phyloP scores from a whole-genome alignment of 2,329 filamentous ascomycete genomes.

The Pseudopyrenochaeta lycopersici region DNA sequence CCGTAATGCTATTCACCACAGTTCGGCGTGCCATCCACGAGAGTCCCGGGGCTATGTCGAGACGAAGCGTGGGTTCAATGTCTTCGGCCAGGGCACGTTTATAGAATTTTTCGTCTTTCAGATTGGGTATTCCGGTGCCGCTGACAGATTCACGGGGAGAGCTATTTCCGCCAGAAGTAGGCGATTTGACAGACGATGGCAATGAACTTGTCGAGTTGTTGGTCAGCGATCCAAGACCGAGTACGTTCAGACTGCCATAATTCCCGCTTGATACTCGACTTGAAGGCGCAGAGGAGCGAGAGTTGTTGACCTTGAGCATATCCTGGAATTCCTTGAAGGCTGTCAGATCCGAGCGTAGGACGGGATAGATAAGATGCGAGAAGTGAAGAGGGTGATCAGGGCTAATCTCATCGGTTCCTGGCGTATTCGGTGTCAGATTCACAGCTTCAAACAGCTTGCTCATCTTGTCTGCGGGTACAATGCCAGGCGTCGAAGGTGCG shows the following conservation, averaged over 20 bases:
- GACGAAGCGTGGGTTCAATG: constrained; percentile 89
- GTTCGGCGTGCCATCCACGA: constrained; percentile 92
- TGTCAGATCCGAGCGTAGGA: constrained; percentile 81
- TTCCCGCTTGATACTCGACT: constrained; percentile 78
- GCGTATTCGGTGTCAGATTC: constrained; percentile 60
- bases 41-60: constrained; percentile 88
- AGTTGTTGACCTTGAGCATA: constrained; percentile 73
- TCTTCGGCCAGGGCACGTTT: constrained; percentile 90
- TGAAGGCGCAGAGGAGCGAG: constrained; percentile 62
- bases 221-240: constrained; percentile 61
- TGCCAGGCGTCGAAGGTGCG: constrained; percentile 81
- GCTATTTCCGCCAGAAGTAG: constrained; percentile 38
- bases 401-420: constrained; percentile 61
- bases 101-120: constrained; percentile 94
- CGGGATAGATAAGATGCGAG: constrained; percentile 81
- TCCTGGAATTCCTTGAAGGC: constrained; percentile 87
- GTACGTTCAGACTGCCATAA: constrained; percentile 70
- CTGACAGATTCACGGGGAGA: constrained; percentile 41
- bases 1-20: constrained; percentile 82
- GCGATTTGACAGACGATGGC: constrained; percentile 64
- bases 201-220: constrained; percentile 60
- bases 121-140: constrained; percentile 59
- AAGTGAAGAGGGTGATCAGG: constrained; percentile 76
- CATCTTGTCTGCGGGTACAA: constrained; percentile 65
- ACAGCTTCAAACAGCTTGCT: constrained; percentile 69